Evolutionary conservation across 2,329 filamentous ascomycete species (phyloP), one percentile per base, ranked within the genome.

Genomic region (Coniochaeta ligniaria): DNA sequence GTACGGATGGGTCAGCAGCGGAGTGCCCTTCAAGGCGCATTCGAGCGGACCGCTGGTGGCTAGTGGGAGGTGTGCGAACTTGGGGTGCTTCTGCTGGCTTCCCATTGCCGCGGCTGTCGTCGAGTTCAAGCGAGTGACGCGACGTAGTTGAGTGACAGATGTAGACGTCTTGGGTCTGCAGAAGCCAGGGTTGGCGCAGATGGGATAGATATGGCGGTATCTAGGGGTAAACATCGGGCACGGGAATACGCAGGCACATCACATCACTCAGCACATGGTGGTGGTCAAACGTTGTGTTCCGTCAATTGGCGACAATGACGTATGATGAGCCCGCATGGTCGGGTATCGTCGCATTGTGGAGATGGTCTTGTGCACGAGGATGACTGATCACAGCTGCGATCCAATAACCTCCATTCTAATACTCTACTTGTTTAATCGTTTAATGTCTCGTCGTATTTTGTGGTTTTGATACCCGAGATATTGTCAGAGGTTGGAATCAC

Each of bases 1-100:
- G 66, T 83, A 86, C 1, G 87, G 80, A 12, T 83, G 84, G 62
- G 85, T 83, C 9, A 92, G 78, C 6, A 92, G 75, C 0, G 82
- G 78, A 45, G 75, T 75, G 6, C 84, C 83, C 6, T 68, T 73
- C 38, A 82, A 69, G 2, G 79, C 78, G 66, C 80, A 82, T 60
- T 81, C 78, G 63, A 80, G 72, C 1, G 78, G 78, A 1, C 80
- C 80, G 33, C 69, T 73, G 14, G 77, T 80, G 67, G 74, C 75
- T n/a, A 82, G 70, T 6, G 78, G 78, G 5, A 82, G 74, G 60
- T 80, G 68, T 12, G 24, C 47, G 47, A 31, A 52, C 12, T 52
- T 31, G 47, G 47, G 11, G 43, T 22, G n/a, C 11, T 47, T 47
- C 43, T 47, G n/a, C 43, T 24, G 43, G 8, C n/a, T 11, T 24